These are phyloP conservation scores for Papiliotrema flavescens DNA, from an alignment of 1,284 basidiomycete species.

Conservation along the genomic window DNA sequence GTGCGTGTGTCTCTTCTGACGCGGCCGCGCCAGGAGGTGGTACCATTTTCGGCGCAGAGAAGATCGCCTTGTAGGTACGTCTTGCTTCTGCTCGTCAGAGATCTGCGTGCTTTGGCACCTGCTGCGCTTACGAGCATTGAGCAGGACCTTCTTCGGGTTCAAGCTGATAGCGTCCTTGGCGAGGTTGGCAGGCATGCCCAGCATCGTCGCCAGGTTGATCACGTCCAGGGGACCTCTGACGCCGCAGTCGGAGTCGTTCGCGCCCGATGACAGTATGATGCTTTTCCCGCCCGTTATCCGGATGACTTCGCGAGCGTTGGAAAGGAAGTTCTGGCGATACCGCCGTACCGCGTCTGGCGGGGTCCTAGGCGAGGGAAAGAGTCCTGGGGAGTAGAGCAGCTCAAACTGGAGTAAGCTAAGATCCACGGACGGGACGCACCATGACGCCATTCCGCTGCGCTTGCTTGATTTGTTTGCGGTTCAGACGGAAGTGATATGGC, in stretches of 20 bases:
- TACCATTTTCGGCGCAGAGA: conserved; percentile 37
- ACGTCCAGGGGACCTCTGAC: conserved; percentile 43
- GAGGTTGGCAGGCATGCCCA: conserved; percentile 49
- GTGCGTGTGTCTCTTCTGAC: not conserved
- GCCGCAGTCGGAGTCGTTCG: conserved; percentile 27
- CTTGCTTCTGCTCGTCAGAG: conserved; percentile 33
- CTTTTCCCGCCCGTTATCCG: conserved; percentile 45
- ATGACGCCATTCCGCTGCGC: conserved; percentile 47
- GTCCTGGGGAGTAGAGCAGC: conserved; percentile 42
- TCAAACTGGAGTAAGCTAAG: conserved; percentile 37
- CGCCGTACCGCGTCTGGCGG: conserved; percentile 25
- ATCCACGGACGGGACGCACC: conserved; percentile 23
- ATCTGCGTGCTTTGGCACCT: not conserved
- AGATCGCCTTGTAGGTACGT: conserved; percentile 44
- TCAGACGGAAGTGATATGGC: conserved; percentile 42
- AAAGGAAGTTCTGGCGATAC: conserved; percentile 46
- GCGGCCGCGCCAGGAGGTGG: conserved; percentile 8
- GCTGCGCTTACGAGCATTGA: conserved; percentile 43
- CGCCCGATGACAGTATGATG: conserved; percentile 45
- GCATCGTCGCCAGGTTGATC: conserved; percentile 44
- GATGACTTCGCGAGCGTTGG: conserved; percentile 46
- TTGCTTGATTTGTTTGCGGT: conserved; percentile 43
- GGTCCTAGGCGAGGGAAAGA: conserved; percentile 34
- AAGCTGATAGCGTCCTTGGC: conserved; percentile 43
- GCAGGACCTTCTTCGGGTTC: conserved; percentile 40